Evolutionary conservation across 352 stramenopile species (phyloP).

Genomic region (Globisporangium viniferum): DNA sequence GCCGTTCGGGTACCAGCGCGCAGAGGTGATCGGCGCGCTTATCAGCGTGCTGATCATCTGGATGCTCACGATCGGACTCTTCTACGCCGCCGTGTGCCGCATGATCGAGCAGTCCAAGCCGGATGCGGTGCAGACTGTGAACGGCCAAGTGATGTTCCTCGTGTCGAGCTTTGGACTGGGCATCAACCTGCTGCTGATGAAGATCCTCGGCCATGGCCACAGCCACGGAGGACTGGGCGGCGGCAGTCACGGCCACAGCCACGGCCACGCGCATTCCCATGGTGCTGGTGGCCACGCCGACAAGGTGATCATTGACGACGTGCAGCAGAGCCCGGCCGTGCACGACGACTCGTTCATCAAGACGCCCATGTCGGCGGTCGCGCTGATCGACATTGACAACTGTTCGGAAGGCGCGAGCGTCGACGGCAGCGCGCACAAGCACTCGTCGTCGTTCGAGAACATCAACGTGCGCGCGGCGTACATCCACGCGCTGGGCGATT

Average conservation of each 20-base stretch:
- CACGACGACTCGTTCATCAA: constrained; percentile 49
- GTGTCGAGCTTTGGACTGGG: constrained; percentile 92
- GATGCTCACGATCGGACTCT: constrained; percentile 90
- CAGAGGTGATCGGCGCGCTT: constrained; percentile 95
- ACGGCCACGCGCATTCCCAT: constrained; percentile 25
- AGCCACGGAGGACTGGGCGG: constrained; percentile 41
- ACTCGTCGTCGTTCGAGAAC: constrained; percentile 74
- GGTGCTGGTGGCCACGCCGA: constrained; percentile 17
- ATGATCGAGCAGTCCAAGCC: constrained; percentile 52
- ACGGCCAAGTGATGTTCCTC: constrained; percentile 95
- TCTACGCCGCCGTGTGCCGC: constrained; percentile 89
- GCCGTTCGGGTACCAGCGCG: constrained; percentile 96
- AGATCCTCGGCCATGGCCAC: constrained; percentile 84
- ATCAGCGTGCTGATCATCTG: constrained; percentile 94
- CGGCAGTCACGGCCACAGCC: constrained; percentile 52
- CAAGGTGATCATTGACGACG: constrained; percentile 21
- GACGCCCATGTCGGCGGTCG: constrained; percentile 76
- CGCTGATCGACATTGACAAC: constrained; percentile 54
- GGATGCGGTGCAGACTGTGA: constrained; percentile 56
- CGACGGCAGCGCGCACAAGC: constrained; percentile 15
- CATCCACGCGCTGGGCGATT: constrained; percentile 96
- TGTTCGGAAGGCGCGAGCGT: constrained; percentile 12
- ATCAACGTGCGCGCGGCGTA: constrained; percentile 97
- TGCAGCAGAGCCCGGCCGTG: constrained; percentile 45
- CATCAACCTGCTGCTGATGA: constrained; percentile 94